Evolutionary conservation across 2,329 filamentous ascomycete species (phyloP), one percentile per base, ranked within the genome.

Genomic region (Colletotrichum sublineola): DNA sequence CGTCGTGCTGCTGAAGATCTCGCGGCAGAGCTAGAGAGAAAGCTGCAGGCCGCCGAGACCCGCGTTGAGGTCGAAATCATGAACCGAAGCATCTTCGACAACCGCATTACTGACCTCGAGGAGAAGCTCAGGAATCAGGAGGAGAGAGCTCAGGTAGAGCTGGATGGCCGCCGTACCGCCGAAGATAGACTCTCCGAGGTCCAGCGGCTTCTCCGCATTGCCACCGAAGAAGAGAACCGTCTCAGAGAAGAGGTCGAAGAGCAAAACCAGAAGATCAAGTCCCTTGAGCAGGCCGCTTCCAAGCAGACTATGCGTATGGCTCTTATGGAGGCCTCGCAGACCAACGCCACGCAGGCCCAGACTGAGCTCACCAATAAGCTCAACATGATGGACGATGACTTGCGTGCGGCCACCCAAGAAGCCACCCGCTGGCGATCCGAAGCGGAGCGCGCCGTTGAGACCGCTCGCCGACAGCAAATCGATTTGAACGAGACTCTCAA

Each of bases 181-280:
- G 93, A 95, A 79, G 93, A 95, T 77, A 89, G 89, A 73, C 84
- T 94, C 18, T 88, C 91, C 6, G 92, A 95, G 78, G 86, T 91
- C n/a, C 91, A 95, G 80, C 87, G 90, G 67, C 86, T 92, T 31
- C 86, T 94, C 36, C 88, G 90, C 71, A 87, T 91, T 74, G 89
- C 92, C 6, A 89, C 92, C n/a, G 91, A 94, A 78, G 92, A 95
- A 78, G 91, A 93, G 75, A 88, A 88, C 74, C 88, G 91, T 66
- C 87, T 95, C 6, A 87, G 91, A 36, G 88, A 91, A 70, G 87
- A 89, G 50, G 83, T 92, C 60, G 91, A 94, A 53, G 91, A 94
- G 76, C 91, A 89, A 75, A 89, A 94, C n/a, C 85, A 89, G 64
- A 90, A 89, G 80, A 85, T 94, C 73, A 91, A 88, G 80, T 81